Percentiles rank a stretch among this genome's conserved stretches.
Evolutionary conservation across 192 early-diverging fungal genomes (phyloP).

Genomic region (Coemansia sp.): DNA sequence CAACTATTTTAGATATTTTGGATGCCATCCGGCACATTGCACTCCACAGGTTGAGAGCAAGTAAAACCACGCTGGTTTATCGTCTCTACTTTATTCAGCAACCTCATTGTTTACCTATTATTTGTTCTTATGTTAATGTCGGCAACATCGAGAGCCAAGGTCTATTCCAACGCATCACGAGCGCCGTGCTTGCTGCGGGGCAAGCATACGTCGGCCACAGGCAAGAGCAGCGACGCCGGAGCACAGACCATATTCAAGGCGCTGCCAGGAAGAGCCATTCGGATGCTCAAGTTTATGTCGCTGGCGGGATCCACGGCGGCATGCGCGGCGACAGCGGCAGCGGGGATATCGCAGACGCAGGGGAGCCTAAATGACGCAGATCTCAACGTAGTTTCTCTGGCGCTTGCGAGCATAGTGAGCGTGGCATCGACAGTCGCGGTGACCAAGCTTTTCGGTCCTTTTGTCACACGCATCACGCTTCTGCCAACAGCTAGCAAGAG

Average conservation of each 20-base stretch:
- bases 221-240: neutral
- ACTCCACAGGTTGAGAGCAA: too few species aligned
- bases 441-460: slow-evolving; percentile 42
- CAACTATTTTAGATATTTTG: too few species aligned
- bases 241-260: slow-evolving; percentile 32
- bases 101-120: neutral
- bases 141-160: neutral
- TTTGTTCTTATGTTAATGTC: neutral
- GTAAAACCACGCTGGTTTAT: too few species aligned
- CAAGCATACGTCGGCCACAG: slow-evolving; percentile 6
- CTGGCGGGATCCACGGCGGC: slow-evolving; percentile 30
- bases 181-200: neutral
- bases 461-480: slow-evolving; percentile 41
- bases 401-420: slow-evolving; percentile 38
- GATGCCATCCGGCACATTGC: too few species aligned
- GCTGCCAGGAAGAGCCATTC: slow-evolving; percentile 31
- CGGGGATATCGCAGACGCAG: slow-evolving; percentile 14
- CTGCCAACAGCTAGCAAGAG: slow-evolving; percentile 11
- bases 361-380: slow-evolving; percentile 25
- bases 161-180: neutral
- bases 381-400: slow-evolving; percentile 20
- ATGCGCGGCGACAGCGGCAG: slow-evolving; percentile 32
- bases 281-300: slow-evolving; percentile 55
- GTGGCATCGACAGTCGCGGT: slow-evolving; percentile 33
- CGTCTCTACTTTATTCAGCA: too few species aligned